Evolutionary conservation across 2,329 filamentous ascomycete genomes (phyloP), one percentile per base, ranked within the genome.

Genomic region (Hypoxylon rubiginosum): DNA sequence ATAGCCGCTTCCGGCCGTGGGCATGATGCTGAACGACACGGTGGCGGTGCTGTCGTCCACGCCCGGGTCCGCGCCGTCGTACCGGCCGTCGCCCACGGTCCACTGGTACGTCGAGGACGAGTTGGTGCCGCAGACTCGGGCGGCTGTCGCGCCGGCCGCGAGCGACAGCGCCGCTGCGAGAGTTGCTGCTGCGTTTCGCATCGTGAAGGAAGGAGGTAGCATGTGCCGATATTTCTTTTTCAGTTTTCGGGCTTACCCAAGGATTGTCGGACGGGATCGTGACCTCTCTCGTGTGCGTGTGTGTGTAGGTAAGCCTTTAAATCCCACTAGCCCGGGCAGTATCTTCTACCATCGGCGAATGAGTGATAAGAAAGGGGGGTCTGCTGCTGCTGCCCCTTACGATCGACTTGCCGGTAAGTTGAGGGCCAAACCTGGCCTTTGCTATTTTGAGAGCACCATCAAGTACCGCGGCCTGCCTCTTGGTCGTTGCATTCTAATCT

Each of bases 191-290:
- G 74, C n/a, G 48, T 57, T 63, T 28, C 63, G 55, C 69, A 73
- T 72, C 41, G 52, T 73, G 62, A 62, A 21, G n/a, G n/a, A n/a
- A n/a, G n/a, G n/a, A 50, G 50, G 88, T 41, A n/a, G 3, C 11
- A n/a, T 15, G 9, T 91, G 86, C 85, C 56, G 19, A 21, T 46
- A 28, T 51, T 58, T 41, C 2, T 3, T 41, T 17, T n/a, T n/a
- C n/a, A n/a, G 13, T 3, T 19, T 59, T 56, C 30, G n/a, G 39
- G 13, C 43, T 6, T 55, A 28, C n/a, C 26, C 9, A 15, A 26
- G 32, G n/a, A 24, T 17, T 48, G 45, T 2, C 21, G 45, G 21
- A 48, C 21, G 21, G 13, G 32, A 61, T 32, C 36, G 39, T 11
- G 63, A 41, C 17, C 36, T 41, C 36, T 2, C 17, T 8, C 9